Base-by-base conservation (phyloP, 2,329 filamentous ascomycete genomes). In the Arthroderma uncinatum region DNA sequence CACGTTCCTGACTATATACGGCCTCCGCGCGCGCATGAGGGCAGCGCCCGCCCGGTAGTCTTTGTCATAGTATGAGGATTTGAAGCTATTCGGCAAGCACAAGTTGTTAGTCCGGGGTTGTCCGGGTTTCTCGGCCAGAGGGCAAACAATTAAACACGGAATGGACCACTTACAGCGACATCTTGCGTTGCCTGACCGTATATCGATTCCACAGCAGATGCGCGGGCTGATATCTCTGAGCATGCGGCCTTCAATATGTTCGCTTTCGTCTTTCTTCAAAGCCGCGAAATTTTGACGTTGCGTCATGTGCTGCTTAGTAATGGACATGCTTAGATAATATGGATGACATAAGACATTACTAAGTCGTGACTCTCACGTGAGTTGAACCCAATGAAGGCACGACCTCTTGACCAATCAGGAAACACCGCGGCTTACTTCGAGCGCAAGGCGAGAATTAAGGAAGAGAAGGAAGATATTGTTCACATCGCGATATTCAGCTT, bases 61-160 rank as follows among this genome's bases (percentile, higher is more conserved):
- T 69, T 85, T 84, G 74, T 95, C 88, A 79, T 97, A 98, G 80
- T 98, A 98, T 63, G 89, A 90, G 33, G 85, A 87, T 67, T 84
- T 84, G 68, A 83, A 74, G 60, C 80, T 82, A 60, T 47, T 61
- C 53, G 16, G 42, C 14, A 53, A n/a, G n/a, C n/a, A n/a, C n/a
- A n/a, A n/a, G n/a, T n/a, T n/a, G n/a, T n/a, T n/a, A 42, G 4
- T 42, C 10, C 2, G 6, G 14, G 30, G 16, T 5, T 21, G 39
- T 23, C 10, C 1, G 39, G 39, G 47, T 3, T 53, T 25, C 40
- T 21, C 28, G 42, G 42, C 14, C 28, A 33, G 1, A 5, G 4
- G 25, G 14, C 16, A 0, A 33, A 25, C 36, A 42, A 19, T 9
- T 12, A n/a, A n/a, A 52, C 6, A n/a, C 14, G 39, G 30, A 9